Conservation (phyloP, 2,329 filamentous ascomycete genomes). For the Biscogniauxia sp. region DNA sequence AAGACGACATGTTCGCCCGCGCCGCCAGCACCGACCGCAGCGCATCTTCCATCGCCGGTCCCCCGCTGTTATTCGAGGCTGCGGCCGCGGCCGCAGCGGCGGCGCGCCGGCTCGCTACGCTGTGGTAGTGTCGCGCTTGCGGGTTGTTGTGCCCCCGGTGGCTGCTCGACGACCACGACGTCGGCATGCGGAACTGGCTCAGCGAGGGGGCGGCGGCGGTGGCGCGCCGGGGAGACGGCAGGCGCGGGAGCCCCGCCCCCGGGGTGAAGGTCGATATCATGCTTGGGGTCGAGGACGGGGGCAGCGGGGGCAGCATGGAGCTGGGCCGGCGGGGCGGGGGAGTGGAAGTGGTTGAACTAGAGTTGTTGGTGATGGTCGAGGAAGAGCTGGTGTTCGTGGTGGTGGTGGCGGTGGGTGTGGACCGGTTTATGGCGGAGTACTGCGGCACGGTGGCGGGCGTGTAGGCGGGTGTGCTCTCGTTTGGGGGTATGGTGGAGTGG, state of each 20-base stretch:
- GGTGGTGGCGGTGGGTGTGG: constrained; percentile 12
- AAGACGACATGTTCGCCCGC: constrained; percentile 17
- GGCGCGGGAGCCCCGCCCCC: constrained; percentile 49
- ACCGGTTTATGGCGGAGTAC: constrained; percentile 7
- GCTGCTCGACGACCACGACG: constrained; percentile 52
- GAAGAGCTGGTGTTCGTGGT: constrained; percentile 4
- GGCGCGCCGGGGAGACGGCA: constrained; percentile 38
- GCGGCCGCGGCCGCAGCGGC: constrained; percentile 44
- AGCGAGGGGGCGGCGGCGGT: constrained; percentile 32
- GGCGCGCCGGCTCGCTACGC: constrained; percentile 62
- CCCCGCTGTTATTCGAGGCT: neutral
- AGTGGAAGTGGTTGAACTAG: constrained; percentile 6
- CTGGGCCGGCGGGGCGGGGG: constrained; percentile 17
- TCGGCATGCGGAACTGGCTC: constrained; percentile 54
- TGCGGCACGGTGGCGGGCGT: constrained; percentile 36
- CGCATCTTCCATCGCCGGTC: constrained; percentile 22
- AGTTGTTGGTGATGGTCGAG: neutral
- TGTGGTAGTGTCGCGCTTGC: constrained; percentile 59
- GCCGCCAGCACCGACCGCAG: constrained; percentile 26
- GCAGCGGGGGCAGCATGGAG: constrained; percentile 15
- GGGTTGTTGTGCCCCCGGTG: constrained; percentile 43
- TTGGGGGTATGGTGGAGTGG: constrained; percentile 50
- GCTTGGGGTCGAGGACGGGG: constrained; percentile 27
- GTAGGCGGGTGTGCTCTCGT: constrained; percentile 52
- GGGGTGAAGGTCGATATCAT: constrained; percentile 27